These are phyloP conservation scores for Fistulifera solaris DNA, from an alignment of 108 stramenopile genomes.

Conservation along the genomic window DNA sequence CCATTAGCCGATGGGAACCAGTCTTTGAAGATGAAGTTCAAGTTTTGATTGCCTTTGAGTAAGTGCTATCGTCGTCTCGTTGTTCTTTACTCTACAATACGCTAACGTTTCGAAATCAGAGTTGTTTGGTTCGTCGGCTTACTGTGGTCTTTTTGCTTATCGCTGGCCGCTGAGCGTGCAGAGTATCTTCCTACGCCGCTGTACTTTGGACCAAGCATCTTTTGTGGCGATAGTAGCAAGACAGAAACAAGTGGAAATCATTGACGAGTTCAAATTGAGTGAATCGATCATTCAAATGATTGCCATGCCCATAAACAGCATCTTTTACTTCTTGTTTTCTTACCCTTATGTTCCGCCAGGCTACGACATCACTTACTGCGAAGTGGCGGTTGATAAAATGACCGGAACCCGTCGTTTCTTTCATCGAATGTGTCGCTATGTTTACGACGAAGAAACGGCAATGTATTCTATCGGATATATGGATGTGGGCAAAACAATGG, in stretches of 20 bases:
- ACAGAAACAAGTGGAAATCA: neutral
- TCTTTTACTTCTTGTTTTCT: neutral
- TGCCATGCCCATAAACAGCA: neutral
- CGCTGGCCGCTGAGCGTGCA: constrained; percentile 21
- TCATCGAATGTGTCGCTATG: constrained; percentile 37
- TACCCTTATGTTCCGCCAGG: constrained; percentile 3
- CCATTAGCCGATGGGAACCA: constrained; percentile 11
- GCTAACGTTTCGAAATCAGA: neutral
- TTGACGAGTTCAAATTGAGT: neutral
- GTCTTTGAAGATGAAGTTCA: constrained; percentile 39
- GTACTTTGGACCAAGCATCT: constrained; percentile 26
- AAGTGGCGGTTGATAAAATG: constrained; percentile 17
- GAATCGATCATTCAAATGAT: neutral
- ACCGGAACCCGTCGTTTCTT: constrained; percentile 33
- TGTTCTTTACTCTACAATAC: neutral
- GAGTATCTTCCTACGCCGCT: constrained; percentile 37
- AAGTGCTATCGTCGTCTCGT: neutral
- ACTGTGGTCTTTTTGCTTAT: constrained; percentile 4
- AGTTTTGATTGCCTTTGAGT: constrained; percentile 40
- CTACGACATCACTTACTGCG: constrained; percentile 10
- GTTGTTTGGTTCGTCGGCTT: constrained; percentile 31
- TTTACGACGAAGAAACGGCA: constrained; percentile 11
- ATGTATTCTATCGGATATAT: neutral
- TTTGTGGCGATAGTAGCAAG: constrained; percentile 32
- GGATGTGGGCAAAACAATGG: constrained; percentile 13